Evolutionary conservation across 768 basidiomycete genomes (phyloP), one percentile per base, ranked within the genome.

Genomic region (Leccinellum albellum): DNA sequence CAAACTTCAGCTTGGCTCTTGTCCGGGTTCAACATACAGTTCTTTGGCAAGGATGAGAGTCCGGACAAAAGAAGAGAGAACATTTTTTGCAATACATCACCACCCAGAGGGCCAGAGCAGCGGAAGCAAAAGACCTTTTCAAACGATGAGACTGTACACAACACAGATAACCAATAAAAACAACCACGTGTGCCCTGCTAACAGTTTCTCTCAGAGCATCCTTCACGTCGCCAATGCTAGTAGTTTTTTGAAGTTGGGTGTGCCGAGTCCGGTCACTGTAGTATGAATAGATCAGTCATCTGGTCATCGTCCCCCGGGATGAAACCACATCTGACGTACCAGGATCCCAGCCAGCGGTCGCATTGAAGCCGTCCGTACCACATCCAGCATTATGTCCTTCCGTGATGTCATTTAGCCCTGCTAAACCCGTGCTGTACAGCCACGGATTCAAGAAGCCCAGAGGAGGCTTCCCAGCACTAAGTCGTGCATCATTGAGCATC

Each of bases 401-500:
- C 0, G 81, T 82, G 61, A 88, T 80, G 61, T 88, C 87, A 54
- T 83, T 86, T 54, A 87, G 72, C 0, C 62, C 65, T 2, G 53
- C 6, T 10, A 56, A 58, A 0, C 73, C 74, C 28, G 33, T 59
- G 14, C 62, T 51, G 65, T 88, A 88, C 2, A 88, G 54, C 47
- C 84, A 73, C 3, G 85, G 86, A 67, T 88, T 87, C 58, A 88
- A 71, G 71, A 87, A 87, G 20, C 44, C 44, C 17, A 88, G 71
- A 24, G 84, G 54, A 10, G 70, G 63, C 49, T 74, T 69, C 0
- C 74, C 72, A 0, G 72, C 73, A 5, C 71, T 69, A 24, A 86
- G 67, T 6, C 85, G 80, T 4, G 79, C 83, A 55, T 88, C 85
- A 51, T 88, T 88, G 51, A 89, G 70, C 59, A 89, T 77, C 3